Conservation (phyloP, 2,329 filamentous ascomycete species). For the Neonectria ditissima region DNA sequence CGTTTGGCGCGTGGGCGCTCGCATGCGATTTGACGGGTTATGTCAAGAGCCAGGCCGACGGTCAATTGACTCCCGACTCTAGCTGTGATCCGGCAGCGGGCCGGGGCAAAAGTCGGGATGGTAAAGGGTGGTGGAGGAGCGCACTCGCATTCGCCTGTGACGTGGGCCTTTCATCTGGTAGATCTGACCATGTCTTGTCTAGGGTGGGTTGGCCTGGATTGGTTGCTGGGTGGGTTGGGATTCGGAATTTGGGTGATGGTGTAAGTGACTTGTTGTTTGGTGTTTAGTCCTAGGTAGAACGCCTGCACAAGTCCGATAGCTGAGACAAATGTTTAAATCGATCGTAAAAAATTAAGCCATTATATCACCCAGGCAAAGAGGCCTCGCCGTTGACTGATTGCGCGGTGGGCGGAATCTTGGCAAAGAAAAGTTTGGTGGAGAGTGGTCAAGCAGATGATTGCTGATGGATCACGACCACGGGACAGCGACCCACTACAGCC, state of each 20-base stretch:
- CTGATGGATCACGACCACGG: neutral
- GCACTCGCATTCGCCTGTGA: constrained; percentile 11
- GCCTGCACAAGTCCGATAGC: too few relatives aligned
- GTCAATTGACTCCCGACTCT: neutral
- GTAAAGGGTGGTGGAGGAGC: neutral
- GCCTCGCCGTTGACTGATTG: neutral
- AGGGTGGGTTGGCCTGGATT: neutral
- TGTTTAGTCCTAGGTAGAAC: neutral
- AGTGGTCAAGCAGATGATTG: neutral
- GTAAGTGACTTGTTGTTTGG: neutral
- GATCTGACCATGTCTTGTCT: neutral
- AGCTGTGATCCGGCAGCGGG: neutral
- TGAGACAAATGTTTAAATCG: neutral
- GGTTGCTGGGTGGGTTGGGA: neutral
- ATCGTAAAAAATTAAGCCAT: neutral
- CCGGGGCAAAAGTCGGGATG: neutral
- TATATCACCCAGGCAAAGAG: neutral
- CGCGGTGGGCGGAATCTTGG: neutral
- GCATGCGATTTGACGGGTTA: neutral
- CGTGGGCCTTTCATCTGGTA: neutral
- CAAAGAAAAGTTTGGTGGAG: neutral
- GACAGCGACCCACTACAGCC: neutral
- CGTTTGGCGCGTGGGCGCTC: neutral
- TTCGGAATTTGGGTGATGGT: neutral
- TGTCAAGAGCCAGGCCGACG: neutral